Evolutionary conservation across 352 stramenopile species (phyloP).

Genomic region (Globisporangium takayamanum): DNA sequence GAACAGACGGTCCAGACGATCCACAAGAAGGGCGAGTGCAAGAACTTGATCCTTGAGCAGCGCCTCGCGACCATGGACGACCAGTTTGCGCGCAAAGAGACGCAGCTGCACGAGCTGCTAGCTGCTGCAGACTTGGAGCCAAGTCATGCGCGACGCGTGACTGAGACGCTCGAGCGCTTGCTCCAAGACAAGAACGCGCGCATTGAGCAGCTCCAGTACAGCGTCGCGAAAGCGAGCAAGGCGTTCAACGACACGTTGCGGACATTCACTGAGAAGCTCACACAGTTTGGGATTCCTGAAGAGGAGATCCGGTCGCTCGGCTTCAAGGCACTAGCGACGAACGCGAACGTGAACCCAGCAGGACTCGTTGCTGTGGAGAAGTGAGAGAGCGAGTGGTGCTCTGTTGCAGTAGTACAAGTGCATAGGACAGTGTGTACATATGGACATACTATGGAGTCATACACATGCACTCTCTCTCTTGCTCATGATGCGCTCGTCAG

Average conservation of each 20-base stretch:
- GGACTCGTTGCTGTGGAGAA: constrained; percentile 56
- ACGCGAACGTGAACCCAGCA: constrained; percentile 56
- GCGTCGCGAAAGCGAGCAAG: constrained; percentile 67
- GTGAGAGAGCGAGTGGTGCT: not conserved
- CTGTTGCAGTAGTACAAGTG: no score
- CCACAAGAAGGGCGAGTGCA: constrained; percentile 88
- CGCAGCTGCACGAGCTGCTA: constrained; percentile 65
- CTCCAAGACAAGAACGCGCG: constrained; percentile 54
- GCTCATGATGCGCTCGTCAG: constrained; percentile 21
- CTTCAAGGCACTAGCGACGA: constrained; percentile 50
- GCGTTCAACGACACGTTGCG: constrained; percentile 72
- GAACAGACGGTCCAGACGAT: constrained; percentile 85
- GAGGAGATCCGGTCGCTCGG: constrained; percentile 63
- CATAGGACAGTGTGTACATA: not conserved
- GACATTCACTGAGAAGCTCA: constrained; percentile 64
- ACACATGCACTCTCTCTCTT: not conserved
- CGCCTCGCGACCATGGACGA: constrained; percentile 65
- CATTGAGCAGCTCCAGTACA: constrained; percentile 59
- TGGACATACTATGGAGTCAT: not conserved
- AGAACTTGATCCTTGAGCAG: constrained; percentile 88
- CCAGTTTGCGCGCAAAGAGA: constrained; percentile 69
- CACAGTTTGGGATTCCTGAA: constrained; percentile 59
- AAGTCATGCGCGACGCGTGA: constrained; percentile 59
- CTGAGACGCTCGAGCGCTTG: constrained; percentile 53
- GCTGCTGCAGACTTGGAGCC: constrained; percentile 66